Base-by-base conservation (phyloP, 2,329 filamentous ascomycete genomes). In the Colletotrichum zoysiae region DNA sequence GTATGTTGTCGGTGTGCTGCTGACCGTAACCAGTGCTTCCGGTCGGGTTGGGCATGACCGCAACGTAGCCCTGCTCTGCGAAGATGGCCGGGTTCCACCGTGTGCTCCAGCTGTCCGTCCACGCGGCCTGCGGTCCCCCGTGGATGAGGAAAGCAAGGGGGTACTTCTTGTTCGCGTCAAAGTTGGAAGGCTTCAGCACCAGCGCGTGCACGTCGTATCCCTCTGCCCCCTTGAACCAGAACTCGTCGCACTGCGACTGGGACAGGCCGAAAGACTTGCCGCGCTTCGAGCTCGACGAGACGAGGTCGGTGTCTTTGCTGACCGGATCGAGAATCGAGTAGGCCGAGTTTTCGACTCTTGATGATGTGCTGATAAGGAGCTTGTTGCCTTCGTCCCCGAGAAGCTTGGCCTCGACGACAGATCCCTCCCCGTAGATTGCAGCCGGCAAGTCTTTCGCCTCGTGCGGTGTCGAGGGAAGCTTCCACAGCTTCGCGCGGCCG, bases 71-170 rank as follows among this genome's bases (percentile, higher is more conserved):
- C 82, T 95, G 93, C 79, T 97, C 94, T 4, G 94, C 94, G 78
- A 94, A 97, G 12, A 95, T 87, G 71, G 93, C 93, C 1, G 93
- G 92, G 78, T 97, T 97, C 94, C 94, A 97, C 23, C 94, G 86
- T 2, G 91, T 94, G 79, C 88, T 92, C 93, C 94, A 97, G 38
- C 87, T 85, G 77, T 96, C 92, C 42, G 81, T 83, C 91, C 93
- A 95, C 0, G 93, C 89, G 30, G 91, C 89, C 79, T 96, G 93
- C 0, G 94, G 94, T 0, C 94, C 94, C 66, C 94, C 94, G 77
- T 97, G 94, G 74, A 97, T 93, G 53, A 95, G 83, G 78, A 95
- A 91, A 2, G 92, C 89, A 5, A 97, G 85, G 0, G 94, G 94
- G 77, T 95, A 97, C 74, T 89, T 94, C 80, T 94, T 92, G 23